phyloP scores from a whole-genome alignment of 1,139 yeast genomes.

The Hemisphaericaspora xylofermentans region DNA sequence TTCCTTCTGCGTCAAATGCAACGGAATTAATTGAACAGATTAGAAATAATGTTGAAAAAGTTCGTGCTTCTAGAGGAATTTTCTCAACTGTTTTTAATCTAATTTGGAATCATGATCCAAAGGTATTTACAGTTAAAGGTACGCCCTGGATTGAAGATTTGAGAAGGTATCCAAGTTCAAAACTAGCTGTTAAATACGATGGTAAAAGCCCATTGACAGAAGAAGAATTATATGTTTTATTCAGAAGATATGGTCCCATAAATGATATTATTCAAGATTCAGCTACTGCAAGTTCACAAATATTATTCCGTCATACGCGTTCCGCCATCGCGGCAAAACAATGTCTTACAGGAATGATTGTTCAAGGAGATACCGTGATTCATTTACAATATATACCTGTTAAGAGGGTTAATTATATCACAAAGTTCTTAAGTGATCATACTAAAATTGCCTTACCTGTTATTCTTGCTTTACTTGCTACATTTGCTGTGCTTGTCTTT shows the following conservation, averaged over 20 bases:
- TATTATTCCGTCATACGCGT: conserved; percentile 27
- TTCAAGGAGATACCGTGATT: conserved; percentile 57
- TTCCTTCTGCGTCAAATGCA: conserved; percentile 51
- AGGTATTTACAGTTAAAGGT: conserved; percentile 77
- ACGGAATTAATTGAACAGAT: conserved; percentile 53
- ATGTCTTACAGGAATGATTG: conserved; percentile 76
- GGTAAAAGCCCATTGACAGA: conserved; percentile 69
- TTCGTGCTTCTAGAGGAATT: conserved; percentile 21
- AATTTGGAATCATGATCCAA: conserved; percentile 32
- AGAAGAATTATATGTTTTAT: conserved; percentile 77
- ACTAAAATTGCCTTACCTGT: conserved; percentile 75
- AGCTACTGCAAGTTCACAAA: conserved; percentile 25
- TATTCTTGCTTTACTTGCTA: conserved; percentile 51
- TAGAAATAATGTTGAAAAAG: conserved; percentile 44
- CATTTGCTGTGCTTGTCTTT: conserved; percentile 79
- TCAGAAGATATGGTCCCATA: conserved; percentile 86
- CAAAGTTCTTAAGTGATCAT: conserved; percentile 66
- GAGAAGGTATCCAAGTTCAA: conserved; percentile 66
- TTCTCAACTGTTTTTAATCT: conserved; percentile 10
- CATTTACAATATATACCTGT: conserved; percentile 73
- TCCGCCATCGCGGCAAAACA: conserved; percentile 87
- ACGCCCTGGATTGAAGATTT: conserved; percentile 96
- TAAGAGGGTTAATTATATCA: conserved; percentile 50
- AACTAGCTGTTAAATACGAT: conserved; percentile 65
- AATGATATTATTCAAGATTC: conserved; percentile 61